Percentiles rank a stretch among this genome's conserved stretches.
Evolutionary conservation across 148 eudicot species (phyloP).

Genomic region (Mesembryanthemum crystallinum): DNA sequence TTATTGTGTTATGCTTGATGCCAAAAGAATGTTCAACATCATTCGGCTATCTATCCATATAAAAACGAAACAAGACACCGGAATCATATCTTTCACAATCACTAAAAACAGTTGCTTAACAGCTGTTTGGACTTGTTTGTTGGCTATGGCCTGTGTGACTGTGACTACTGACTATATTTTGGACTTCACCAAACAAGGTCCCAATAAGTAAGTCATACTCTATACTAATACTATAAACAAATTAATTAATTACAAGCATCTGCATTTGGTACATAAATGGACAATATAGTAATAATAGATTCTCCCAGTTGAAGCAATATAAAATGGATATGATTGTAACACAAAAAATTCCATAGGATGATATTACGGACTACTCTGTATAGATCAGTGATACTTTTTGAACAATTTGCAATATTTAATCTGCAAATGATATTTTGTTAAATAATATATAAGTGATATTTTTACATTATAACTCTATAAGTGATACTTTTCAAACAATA

Average conservation of each 20-base stretch:
- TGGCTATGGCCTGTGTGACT: too few species aligned
- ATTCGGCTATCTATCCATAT: not conserved
- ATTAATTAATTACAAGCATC: too few species aligned
- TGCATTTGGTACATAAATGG: not conserved
- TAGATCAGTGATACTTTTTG: too few species aligned
- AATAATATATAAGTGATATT: too few species aligned
- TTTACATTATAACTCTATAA: too few species aligned
- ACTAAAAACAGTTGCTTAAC: conserved; percentile 9
- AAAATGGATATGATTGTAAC: conserved; percentile 6
- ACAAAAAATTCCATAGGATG: too few species aligned
- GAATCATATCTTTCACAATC: conserved; percentile 20
- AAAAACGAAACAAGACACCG: not conserved
- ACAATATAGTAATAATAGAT: not conserved
- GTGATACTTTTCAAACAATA: too few species aligned
- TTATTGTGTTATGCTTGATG: not conserved
- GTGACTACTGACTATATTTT: not conserved
- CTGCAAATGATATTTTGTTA: too few species aligned
- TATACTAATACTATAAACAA: not conserved
- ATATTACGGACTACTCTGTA: too few species aligned
- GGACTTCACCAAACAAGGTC: not conserved
- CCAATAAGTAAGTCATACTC: conserved; percentile 8
- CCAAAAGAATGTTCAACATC: conserved; percentile 15
- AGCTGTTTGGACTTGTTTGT: conserved; percentile 10
- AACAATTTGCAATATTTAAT: too few species aligned
- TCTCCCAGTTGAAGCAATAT: not conserved